phyloP scores from a whole-genome alignment of 352 stramenopile species.

The Pythium apleroticum region DNA sequence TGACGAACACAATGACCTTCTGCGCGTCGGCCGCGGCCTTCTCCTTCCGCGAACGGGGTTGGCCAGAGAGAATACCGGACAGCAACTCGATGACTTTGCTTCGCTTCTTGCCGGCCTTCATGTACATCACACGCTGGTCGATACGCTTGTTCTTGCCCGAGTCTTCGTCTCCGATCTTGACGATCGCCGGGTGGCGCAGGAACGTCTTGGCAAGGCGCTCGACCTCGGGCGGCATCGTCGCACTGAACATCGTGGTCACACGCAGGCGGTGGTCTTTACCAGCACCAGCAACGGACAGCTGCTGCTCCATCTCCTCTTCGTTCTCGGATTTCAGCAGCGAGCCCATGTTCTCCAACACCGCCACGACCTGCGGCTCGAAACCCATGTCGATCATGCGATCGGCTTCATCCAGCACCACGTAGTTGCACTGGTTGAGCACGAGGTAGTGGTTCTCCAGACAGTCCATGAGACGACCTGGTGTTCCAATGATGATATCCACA shows the following conservation, averaged over 20 bases:
- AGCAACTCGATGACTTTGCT: slow-evolving; percentile 84
- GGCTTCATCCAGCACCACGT: slow-evolving; percentile 98
- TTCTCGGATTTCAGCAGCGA: slow-evolving; percentile 96
- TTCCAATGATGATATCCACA: slow-evolving; percentile 98
- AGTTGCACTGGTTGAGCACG: slow-evolving; percentile 99
- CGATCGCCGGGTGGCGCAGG: slow-evolving; percentile 95
- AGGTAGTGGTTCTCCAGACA: slow-evolving; percentile 97
- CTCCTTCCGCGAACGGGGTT: slow-evolving; percentile 68
- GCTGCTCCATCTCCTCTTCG: slow-evolving; percentile 95
- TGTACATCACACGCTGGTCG: slow-evolving; percentile 94
- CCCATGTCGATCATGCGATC: slow-evolving; percentile 98
- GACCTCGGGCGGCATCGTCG: slow-evolving; percentile 98
- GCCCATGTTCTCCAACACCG: slow-evolving; percentile 97
- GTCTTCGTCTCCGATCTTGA: slow-evolving; percentile 98
- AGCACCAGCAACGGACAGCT: slow-evolving; percentile 69
- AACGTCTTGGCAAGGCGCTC: slow-evolving; percentile 97
- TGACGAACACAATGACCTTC: slow-evolving; percentile 99
- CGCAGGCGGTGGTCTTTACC: slow-evolving; percentile 73
- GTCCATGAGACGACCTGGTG: slow-evolving; percentile 97
- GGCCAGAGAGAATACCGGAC: slow-evolving; percentile 75
- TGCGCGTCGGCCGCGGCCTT: slow-evolving; percentile 67
- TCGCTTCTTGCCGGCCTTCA: slow-evolving; percentile 92
- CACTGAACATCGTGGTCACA: slow-evolving; percentile 97
- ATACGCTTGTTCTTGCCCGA: slow-evolving; percentile 99
- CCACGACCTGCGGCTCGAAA: slow-evolving; percentile 96